These are phyloP conservation scores for Phytopythium chamaehyphon DNA, from an alignment of 352 stramenopile species.

Conservation along the genomic window DNA sequence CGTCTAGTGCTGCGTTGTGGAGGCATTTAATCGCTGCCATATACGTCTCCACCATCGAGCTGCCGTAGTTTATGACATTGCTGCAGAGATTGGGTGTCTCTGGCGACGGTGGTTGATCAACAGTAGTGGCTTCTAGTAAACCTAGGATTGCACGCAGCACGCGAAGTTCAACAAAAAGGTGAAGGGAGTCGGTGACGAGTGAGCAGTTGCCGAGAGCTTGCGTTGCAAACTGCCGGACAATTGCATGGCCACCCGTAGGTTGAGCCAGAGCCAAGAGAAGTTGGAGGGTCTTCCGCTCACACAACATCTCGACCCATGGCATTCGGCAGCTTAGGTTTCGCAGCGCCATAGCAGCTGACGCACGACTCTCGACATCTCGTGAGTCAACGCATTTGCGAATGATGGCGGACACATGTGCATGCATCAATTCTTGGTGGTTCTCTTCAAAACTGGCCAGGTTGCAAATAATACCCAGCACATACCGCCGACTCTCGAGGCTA, in stretches of 20 bases:
- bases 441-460: conserved; percentile 71
- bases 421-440: conserved; percentile 82
- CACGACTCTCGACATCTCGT: conserved; percentile 55
- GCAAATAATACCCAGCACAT: conserved; percentile 66
- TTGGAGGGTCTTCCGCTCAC: conserved; percentile 60
- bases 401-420: conserved; percentile 59
- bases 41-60: conserved; percentile 30
- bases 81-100: not conserved
- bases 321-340: conserved; percentile 70
- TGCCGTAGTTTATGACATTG: not conserved
- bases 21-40: conserved; percentile 71
- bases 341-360: conserved; percentile 66
- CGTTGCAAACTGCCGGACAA: conserved; percentile 60
- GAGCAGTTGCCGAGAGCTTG: conserved; percentile 77
- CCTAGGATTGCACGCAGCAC: conserved; percentile 43
- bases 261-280: conserved; percentile 58
- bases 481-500: conserved; percentile 37
- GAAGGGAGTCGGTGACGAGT: conserved; percentile 62
- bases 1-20: conserved; percentile 60
- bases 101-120: conserved; percentile 1
- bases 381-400: conserved; percentile 69
- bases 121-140: conserved; percentile 34
- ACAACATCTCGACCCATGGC: conserved; percentile 79
- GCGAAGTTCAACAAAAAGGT: conserved; percentile 67
- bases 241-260: conserved; percentile 25